phyloP scores from a whole-genome alignment of 1,139 yeast species.

The Protomyces lactucae-debilis region DNA sequence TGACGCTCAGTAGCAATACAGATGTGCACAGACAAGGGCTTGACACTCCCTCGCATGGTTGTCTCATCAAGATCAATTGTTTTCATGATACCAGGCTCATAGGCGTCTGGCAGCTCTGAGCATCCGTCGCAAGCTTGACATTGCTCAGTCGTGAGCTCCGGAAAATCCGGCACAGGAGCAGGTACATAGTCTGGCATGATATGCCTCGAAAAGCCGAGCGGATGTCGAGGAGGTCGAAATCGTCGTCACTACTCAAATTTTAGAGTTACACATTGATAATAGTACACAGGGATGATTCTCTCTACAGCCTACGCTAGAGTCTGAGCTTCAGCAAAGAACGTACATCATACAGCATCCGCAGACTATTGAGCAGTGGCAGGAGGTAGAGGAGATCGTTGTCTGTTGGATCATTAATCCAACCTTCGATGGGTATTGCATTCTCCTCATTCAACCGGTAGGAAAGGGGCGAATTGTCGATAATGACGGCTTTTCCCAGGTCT shows the following conservation, averaged over 20 bases:
- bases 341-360: conserved; percentile 82
- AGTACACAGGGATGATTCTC: no score
- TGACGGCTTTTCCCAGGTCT: conserved; percentile 67
- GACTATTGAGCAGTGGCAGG: conserved; percentile 72
- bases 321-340: conserved; percentile 51
- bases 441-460: conserved; percentile 75
- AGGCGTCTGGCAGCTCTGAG: neutral
- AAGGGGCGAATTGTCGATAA: conserved; percentile 87
- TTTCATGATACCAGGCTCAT: neutral
- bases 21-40: conserved; percentile 12
- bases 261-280: no score
- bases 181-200: neutral
- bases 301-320: neutral
- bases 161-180: conserved; percentile 23
- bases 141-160: neutral
- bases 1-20: conserved; percentile 9
- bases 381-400: conserved; percentile 77
- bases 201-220: no score
- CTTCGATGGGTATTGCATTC: conserved; percentile 89
- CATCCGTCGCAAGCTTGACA: conserved; percentile 14
- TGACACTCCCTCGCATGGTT: conserved; percentile 15
- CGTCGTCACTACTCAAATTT: no score
- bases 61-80: conserved; percentile 7
- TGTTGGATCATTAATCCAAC: conserved; percentile 94
- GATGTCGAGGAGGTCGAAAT: no score